Conservation (phyloP, 2,329 filamentous ascomycete genomes). For the Ambrosiella xylebori region DNA sequence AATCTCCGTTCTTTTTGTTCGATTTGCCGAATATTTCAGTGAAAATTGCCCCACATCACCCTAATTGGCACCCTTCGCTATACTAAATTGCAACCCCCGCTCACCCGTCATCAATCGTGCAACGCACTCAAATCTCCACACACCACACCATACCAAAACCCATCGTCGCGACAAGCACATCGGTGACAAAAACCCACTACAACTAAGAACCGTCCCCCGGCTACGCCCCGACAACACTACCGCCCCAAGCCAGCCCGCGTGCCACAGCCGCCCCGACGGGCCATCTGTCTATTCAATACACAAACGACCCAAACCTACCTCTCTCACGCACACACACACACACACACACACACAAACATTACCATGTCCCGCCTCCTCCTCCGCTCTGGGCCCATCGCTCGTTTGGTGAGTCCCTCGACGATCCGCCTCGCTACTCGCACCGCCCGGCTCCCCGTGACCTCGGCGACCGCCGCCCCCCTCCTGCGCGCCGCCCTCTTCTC, state of each 20-base stretch:
- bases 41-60: background rate
- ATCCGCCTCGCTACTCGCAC: background rate
- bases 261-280: background rate
- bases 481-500: conserved; percentile 20
- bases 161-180: background rate
- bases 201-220: background rate
- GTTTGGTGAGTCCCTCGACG: conserved; percentile 31
- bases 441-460: background rate
- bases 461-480: conserved; percentile 20
- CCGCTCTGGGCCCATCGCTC: conserved; percentile 48
- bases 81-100: background rate
- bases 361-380: conserved; percentile 50
- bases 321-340: background rate
- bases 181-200: background rate
- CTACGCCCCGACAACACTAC: background rate
- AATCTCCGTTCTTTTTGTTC: too few relatives aligned
- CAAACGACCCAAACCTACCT: background rate
- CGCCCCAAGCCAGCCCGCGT: background rate
- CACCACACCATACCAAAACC: background rate
- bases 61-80: background rate
- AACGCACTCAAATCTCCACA: background rate
- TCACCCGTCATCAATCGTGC: background rate
- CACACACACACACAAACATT: conserved; percentile 14
- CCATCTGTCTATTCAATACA: background rate
- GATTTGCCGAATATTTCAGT: too few relatives aligned